Conservation (phyloP, 345 rosid genomes). For the Eucalyptus grandis region DNA sequence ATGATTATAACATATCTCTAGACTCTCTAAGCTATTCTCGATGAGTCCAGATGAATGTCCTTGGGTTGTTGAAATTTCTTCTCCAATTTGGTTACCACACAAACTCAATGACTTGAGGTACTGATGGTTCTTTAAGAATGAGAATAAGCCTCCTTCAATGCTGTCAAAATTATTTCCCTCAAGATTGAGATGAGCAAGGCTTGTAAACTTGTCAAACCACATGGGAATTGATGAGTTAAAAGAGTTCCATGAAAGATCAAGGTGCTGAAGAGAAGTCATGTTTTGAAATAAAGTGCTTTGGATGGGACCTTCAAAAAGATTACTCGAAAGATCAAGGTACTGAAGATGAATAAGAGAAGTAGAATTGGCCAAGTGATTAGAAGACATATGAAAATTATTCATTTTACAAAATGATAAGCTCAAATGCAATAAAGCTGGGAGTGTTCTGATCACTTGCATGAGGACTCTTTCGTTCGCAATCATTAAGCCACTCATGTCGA, state of each 20-base stretch:
- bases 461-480: too few relatives aligned
- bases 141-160: not conserved
- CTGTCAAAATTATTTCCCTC: accelerated
- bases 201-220: too few relatives aligned
- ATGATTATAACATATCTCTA: accelerated
- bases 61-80: not conserved
- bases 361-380: too few relatives aligned
- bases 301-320: too few relatives aligned
- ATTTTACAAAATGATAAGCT: accelerated
- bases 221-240: too few relatives aligned
- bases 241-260: too few relatives aligned
- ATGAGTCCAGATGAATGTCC: accelerated
- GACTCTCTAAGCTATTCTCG: accelerated
- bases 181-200: too few relatives aligned
- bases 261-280: too few relatives aligned
- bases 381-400: accelerated
- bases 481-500: too few relatives aligned
- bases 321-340: not conserved
- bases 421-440: too few relatives aligned
- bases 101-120: not conserved
- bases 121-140: not conserved
- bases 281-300: too few relatives aligned
- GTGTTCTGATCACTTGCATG: accelerated
- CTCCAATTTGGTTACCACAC: accelerated
- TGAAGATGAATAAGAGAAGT: too few relatives aligned